Evolutionary conservation across 345 rosid genomes (phyloP), one percentile per base, ranked within the genome.

Genomic region (Microthlaspi erraticum): DNA sequence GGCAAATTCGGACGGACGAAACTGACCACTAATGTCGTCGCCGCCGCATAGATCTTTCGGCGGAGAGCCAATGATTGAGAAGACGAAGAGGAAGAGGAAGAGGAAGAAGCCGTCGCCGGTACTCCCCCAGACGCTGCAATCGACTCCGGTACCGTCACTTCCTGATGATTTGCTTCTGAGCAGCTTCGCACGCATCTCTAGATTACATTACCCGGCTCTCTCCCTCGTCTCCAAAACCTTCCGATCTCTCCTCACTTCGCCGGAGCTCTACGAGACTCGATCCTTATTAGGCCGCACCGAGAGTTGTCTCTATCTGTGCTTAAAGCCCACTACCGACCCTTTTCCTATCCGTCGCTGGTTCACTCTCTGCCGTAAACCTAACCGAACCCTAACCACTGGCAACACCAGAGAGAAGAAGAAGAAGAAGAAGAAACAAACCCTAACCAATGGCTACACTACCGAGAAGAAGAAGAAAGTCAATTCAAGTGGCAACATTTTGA

Each of bases 341-440:
- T 8, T 29, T 17, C 7, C n/a, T 12, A 56, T 10, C 29, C 43
- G 43, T 56, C 23, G 44, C 44, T 56, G 61, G 61, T 56, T 56
- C 26, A 43, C 10, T 7, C 48, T 61, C 38, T 61, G 26, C 20
- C 52, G 0, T 3, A 61, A 43, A 43, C 52, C 66, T 43, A 31
- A 31, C 6, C 9, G 0, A 29, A 1, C 32, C 46, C 43, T 23
- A 23, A 23, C 8, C 9, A 37, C 6, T 5, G 36, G 43, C 26
- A 23, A 23, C 26, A 23, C 26, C 26, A 23, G 26, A 23, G 26
- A 23, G 26, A 23, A 2, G 26, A 23, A 13, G 45, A 42, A 42
- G 46, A 14, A 10, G 18, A 60, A n/a, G 23, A 14, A 42, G 1
- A 56, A 32, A 32, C n/a, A n/a, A 29, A 1, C 32, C 46, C 43